Evolutionary conservation across 768 basidiomycete genomes (phyloP).

Genomic region (Serendipita sp.): DNA sequence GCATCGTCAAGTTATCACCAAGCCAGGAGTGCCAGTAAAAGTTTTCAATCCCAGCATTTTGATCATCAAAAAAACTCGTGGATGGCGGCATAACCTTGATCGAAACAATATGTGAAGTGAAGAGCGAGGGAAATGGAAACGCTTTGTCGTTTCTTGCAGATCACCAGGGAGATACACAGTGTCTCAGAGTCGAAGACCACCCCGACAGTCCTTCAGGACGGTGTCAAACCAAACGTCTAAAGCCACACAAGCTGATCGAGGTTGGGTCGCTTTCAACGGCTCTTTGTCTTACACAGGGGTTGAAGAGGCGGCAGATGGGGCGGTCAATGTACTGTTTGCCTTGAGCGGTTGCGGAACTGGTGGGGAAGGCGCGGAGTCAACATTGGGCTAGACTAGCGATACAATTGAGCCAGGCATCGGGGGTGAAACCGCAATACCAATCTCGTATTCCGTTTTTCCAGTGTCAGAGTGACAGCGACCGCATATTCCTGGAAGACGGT

Average conservation of each 20-base stretch:
- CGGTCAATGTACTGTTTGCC: constrained; percentile 77
- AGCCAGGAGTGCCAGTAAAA: constrained; percentile 99
- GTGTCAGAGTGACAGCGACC: constrained; percentile 23
- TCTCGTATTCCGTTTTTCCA: constrained; percentile 28
- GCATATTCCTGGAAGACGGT: too few species aligned
- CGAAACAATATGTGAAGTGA: constrained; percentile 73
- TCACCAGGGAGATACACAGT: constrained; percentile 46
- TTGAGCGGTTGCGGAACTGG: constrained; percentile 71
- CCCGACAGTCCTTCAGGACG: constrained; percentile 68
- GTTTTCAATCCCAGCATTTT: constrained; percentile 83
- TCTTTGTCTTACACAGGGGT: constrained; percentile 68
- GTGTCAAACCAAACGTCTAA: constrained; percentile 59
- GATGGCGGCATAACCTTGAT: constrained; percentile 79
- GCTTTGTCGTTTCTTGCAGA: constrained; percentile 70
- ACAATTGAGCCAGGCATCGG: constrained; percentile 62
- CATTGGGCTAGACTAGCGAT: constrained; percentile 63
- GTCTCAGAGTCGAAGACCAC: constrained; percentile 40
- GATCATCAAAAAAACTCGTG: constrained; percentile 67
- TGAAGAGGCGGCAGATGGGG: constrained; percentile 71
- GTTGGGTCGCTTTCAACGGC: constrained; percentile 38
- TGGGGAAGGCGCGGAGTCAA: constrained; percentile 79
- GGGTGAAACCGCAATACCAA: constrained; percentile 38
- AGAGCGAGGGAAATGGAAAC: constrained; percentile 65
- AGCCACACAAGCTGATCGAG: constrained; percentile 61
- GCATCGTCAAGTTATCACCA: constrained; percentile 64